A percentile compares a stretch with the other conserved stretches of the same genome.
phyloP scores from a whole-genome alignment of 164 flowering plant species.

The Santalum album region DNA sequence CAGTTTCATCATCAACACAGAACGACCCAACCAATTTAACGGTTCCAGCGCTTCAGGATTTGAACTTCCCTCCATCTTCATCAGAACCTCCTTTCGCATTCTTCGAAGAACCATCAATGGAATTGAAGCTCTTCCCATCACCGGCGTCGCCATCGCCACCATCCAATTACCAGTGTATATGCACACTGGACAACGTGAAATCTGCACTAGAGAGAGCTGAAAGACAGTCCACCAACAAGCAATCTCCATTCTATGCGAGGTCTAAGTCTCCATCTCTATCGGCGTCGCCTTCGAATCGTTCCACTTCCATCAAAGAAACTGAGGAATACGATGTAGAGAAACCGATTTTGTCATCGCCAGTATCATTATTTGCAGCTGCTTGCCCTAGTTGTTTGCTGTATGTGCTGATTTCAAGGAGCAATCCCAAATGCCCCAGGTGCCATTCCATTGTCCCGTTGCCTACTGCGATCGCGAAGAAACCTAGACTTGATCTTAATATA shows the following conservation, averaged over 20 bases:
- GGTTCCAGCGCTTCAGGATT: conserved; percentile 32
- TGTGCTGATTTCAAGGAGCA: conserved; percentile 48
- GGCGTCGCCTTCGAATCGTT: conserved; percentile 25
- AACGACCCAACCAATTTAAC: conserved; percentile 20
- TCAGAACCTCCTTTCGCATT: conserved; percentile 12
- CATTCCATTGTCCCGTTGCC: conserved; percentile 39
- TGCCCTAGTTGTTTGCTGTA: conserved; percentile 69
- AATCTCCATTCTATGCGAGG: conserved; percentile 14
- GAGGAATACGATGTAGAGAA: conserved; percentile 20
- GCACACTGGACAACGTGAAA: conserved; percentile 88
- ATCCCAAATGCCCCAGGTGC: conserved; percentile 74
- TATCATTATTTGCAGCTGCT: conserved; percentile 41
- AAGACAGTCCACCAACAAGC: conserved; percentile 31
- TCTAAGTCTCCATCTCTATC: conserved; percentile 16
- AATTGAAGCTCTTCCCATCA: conserved; percentile 46
- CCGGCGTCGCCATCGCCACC: conserved; percentile 17
- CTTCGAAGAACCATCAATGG: conserved; percentile 29
- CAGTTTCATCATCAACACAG: conserved; percentile 15
- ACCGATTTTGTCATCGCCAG: conserved; percentile 4
- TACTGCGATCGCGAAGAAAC: conserved; percentile 34
- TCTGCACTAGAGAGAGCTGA: conserved; percentile 77
- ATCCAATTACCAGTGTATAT: conserved; percentile 50
- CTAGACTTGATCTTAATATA: conserved; percentile 63
- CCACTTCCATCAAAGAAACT: conserved; percentile 31
- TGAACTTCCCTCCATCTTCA: conserved; percentile 35